Conservation (phyloP, 805 yeast genomes). For the Saturnispora zaruensis region DNA sequence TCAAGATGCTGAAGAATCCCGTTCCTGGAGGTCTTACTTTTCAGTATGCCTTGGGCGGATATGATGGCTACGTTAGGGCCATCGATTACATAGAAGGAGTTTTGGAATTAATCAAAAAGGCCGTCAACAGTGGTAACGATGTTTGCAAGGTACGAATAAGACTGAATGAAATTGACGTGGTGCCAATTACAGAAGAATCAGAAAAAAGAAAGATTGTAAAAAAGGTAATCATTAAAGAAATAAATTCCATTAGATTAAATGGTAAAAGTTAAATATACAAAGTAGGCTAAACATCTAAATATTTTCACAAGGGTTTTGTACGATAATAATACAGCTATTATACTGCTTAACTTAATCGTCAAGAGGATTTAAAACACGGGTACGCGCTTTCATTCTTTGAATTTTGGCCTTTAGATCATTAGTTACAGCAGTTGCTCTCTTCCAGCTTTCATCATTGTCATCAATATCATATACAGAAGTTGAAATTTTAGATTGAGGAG, state of each 20-base stretch:
- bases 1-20: conserved; percentile 3
- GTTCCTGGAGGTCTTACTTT: neutral
- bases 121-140: neutral
- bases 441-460: conserved; percentile 66
- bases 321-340: neutral
- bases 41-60: conserved; percentile 2
- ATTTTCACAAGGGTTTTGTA: neutral
- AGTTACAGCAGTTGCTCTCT: conserved; percentile 83
- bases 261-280: neutral
- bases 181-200: neutral
- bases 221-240: neutral
- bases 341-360: neutral
- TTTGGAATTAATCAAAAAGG: conserved; percentile 2
- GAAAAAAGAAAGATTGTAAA: neutral
- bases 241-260: neutral
- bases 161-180: conserved; percentile 4
- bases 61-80: conserved; percentile 6
- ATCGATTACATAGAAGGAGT: conserved; percentile 9
- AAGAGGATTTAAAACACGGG: conserved; percentile 19
- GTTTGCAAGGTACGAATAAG: conserved; percentile 8
- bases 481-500: conserved; percentile 6
- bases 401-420: conserved; percentile 78
- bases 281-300: neutral
- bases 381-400: conserved; percentile 75
- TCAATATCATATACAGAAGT: conserved; percentile 29